Conservation (phyloP, 2,329 filamentous ascomycete genomes). For the Escovopsis sp. region DNA sequence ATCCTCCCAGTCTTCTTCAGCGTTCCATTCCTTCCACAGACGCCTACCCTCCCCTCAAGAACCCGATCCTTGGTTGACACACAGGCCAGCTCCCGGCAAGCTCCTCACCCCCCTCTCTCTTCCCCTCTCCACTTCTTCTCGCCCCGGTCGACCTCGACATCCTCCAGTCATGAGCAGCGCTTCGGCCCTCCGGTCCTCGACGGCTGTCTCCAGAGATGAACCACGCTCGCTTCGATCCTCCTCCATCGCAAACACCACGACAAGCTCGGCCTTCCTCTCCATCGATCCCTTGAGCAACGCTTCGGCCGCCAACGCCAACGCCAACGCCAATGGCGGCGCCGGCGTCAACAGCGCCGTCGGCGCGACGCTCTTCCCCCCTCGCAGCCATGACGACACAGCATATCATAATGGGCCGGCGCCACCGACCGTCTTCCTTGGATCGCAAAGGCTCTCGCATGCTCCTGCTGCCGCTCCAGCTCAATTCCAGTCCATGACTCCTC, state of each 20-base stretch:
- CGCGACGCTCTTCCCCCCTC: conserved; percentile 12
- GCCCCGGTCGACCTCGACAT: not conserved
- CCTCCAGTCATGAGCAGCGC: conserved; percentile 16
- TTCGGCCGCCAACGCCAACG: no score
- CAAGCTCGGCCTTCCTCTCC: conserved; percentile 2
- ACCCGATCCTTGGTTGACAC: no score
- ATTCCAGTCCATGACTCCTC: conserved; percentile 2
- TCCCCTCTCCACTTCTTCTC: not conserved
- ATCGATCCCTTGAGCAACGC: not conserved
- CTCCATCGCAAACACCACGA: conserved; percentile 1
- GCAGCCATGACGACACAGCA: conserved; percentile 17
- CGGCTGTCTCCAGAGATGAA: conserved; percentile 9
- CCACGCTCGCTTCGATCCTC: conserved; percentile 9
- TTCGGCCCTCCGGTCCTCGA: conserved; percentile 12
- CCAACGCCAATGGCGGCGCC: no score
- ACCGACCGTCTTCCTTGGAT: not conserved
- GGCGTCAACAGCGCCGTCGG: not conserved
- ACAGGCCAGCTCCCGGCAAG: not conserved
- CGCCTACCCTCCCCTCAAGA: no score
- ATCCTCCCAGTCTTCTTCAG: not conserved
- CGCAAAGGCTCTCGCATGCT: conserved; percentile 12
- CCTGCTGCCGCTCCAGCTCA: conserved; percentile 15
- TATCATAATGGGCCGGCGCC: not conserved
- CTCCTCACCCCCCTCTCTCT: not conserved
- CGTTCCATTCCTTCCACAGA: not conserved